Conservation (phyloP, 208 protist species). For the Leptomonas seymouri region DNA sequence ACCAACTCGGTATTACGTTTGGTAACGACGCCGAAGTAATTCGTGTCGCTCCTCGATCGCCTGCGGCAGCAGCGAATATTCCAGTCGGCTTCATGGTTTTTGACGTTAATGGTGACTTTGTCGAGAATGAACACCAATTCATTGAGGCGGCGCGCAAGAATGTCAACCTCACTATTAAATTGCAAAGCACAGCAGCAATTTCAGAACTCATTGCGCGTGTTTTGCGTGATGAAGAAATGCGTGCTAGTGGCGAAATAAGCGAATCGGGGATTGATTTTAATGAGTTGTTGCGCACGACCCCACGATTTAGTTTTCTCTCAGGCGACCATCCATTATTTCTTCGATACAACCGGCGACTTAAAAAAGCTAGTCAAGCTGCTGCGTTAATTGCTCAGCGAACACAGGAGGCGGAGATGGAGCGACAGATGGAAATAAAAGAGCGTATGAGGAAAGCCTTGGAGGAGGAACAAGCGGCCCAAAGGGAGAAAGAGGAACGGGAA, state of each 20-base stretch:
- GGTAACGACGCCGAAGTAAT: conserved; percentile 74
- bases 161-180: conserved; percentile 68
- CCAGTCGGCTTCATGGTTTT: conserved; percentile 69
- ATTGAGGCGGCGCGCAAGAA: conserved; percentile 37
- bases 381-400: conserved; percentile 62
- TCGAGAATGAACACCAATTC: conserved; percentile 64
- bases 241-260: conserved; percentile 14
- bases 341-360: conserved; percentile 65
- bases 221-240: conserved; percentile 56
- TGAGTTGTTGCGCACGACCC: conserved; percentile 71
- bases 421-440: conserved; percentile 57
- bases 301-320: conserved; percentile 83
- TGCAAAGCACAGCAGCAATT: conserved; percentile 67
- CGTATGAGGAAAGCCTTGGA: conserved; percentile 51
- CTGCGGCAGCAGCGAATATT: conserved; percentile 65
- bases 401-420: conserved; percentile 59
- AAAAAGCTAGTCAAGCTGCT: conserved; percentile 53
- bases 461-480: conserved; percentile 27
- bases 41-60: conserved; percentile 42
- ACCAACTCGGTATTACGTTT: conserved; percentile 64
- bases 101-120: conserved; percentile 76
- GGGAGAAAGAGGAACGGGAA: conserved; percentile 35
- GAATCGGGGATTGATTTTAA: conserved; percentile 49
- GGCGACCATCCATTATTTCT: conserved; percentile 75
- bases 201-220: conserved; percentile 76